Base-by-base conservation (phyloP, 306 rosid genomes). In the Vigna trinervia region DNA sequence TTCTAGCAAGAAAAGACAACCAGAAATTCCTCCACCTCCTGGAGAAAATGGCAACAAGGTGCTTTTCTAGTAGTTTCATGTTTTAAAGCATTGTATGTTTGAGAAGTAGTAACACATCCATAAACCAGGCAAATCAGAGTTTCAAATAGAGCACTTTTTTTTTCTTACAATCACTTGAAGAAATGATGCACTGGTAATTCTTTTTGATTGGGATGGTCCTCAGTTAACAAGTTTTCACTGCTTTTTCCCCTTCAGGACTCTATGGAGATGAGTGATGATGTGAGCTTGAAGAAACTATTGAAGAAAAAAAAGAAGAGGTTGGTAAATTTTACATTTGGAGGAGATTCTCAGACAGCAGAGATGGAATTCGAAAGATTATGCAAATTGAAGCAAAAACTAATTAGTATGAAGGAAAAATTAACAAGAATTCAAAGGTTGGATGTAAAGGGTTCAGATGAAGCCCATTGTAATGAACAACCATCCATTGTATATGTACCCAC, bases 261-360 rank as follows among this genome's bases (percentile, higher is more conserved):
- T 1, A 14, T 41, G 79, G 96, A 87, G 65, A 51, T 79, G 58
- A 77, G 87, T 17, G 97, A 90, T 79, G 91, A 90, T 74, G 90
- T 87, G 77, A 87, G 85, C 86, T 84, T 91, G 90, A 94, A 88
- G 94, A 90, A 84, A 78, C 88, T 91, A 57, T 71, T 88, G 77
- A 84, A 90, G 75, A 83, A 81, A 62, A 85, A 68, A 78, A 87
- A 82, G 85, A 87, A 82, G 85, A 88, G 79, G 81, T 83, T 32
- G 81, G 67, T 69, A 71, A 82, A 34, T 30, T 79, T 43, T 69
- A 66, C 68, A 6, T 69, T 74, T 71, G 92, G 58, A 65, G 86
- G 69, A 74, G 86, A 77, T 71, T 77, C 56, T 45, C 69, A 62
- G 54, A 85, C 69, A 19, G 93, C 96, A 71, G 95, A 89, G 74